These are phyloP conservation scores for Dictyostelium discoideum DNA, from an alignment of 78 protist genomes.

Conservation along the genomic window DNA sequence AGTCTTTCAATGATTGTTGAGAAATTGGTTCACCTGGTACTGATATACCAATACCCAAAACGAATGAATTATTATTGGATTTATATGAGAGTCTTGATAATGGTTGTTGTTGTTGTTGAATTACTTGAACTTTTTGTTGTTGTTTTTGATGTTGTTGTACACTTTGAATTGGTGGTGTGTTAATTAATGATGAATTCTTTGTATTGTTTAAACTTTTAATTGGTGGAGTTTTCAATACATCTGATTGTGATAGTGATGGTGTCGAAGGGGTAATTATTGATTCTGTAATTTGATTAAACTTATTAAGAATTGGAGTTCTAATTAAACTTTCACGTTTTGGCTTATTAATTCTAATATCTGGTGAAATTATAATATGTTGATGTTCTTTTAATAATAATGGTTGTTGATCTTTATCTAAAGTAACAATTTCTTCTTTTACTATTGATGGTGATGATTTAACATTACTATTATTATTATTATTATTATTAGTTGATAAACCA, in stretches of 20 bases:
- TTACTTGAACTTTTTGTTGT: not conserved
- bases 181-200: not conserved
- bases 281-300: not conserved
- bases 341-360: not conserved
- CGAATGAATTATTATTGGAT: constrained; percentile 30
- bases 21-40: constrained; percentile 46
- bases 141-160: not conserved
- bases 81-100: not conserved
- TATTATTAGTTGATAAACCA: not conserved
- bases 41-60: constrained; percentile 43
- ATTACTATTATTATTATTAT: not conserved
- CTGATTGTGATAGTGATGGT: not conserved
- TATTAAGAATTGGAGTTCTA: not conserved
- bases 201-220: not conserved
- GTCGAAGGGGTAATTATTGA: not conserved
- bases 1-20: constrained; percentile 2
- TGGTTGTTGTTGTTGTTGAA: not conserved
- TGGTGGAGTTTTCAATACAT: not conserved
- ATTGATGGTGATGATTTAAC: not conserved
- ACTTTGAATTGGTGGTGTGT: not conserved
- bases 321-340: not conserved
- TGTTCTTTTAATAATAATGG: not conserved
- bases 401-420: not conserved
- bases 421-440: not conserved
- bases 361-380: not conserved